Conservation (phyloP, 2,329 filamentous ascomycete genomes). For the Xylaria sp. region DNA sequence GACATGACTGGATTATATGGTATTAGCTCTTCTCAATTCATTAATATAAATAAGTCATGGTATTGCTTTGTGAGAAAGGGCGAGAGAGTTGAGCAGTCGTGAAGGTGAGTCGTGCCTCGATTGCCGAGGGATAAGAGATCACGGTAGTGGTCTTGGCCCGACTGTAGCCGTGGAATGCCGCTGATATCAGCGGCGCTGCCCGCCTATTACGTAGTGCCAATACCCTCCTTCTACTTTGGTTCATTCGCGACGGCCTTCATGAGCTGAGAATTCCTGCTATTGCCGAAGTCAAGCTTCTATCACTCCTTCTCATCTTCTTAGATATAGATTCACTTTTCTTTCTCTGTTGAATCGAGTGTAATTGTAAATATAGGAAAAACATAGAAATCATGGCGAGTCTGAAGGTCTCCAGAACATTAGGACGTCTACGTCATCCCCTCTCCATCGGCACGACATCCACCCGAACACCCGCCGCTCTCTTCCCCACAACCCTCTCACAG, state of each 20-base stretch:
- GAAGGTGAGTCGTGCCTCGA: neutral
- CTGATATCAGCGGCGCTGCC: neutral
- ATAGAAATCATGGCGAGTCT: conserved; percentile 37
- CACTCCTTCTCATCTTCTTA: too few species aligned
- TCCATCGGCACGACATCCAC: conserved; percentile 12
- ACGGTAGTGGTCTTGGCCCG: conserved; percentile 8
- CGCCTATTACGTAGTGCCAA: neutral
- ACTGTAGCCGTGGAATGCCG: conserved; percentile 19
- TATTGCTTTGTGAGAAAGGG: neutral
- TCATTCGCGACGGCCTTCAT: too few species aligned
- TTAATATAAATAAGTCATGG: neutral
- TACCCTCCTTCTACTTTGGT: too few species aligned
- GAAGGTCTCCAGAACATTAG: conserved; percentile 35
- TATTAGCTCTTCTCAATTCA: conserved; percentile 1
- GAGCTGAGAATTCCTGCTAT: too few species aligned
- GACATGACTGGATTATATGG: conserved; percentile 37
- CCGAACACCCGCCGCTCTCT: conserved; percentile 17
- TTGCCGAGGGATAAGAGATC: neutral
- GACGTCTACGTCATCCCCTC: conserved; percentile 10
- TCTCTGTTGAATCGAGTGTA: neutral
- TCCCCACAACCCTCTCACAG: conserved; percentile 35
- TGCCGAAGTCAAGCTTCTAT: too few species aligned
- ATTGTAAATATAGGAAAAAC: conserved; percentile 18
- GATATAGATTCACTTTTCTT: too few species aligned
- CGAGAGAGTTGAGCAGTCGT: neutral